Evolutionary conservation across 176 grass and related monocot species (phyloP).

Genomic region (Bonia amplexicaulis): DNA sequence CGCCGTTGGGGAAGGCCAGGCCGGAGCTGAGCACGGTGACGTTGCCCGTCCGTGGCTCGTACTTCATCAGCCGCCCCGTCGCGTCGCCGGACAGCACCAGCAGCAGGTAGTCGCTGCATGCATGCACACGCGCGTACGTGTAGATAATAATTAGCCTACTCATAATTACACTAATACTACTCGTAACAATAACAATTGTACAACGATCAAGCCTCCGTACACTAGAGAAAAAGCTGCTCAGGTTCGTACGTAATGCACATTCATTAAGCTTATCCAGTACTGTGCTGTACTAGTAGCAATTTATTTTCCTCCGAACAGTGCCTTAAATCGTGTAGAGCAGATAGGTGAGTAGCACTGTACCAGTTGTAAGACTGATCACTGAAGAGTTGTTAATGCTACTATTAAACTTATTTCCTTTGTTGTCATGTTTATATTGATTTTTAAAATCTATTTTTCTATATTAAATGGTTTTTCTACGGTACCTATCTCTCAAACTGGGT

Average conservation of each 20-base stretch:
- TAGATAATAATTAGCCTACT: neutral
- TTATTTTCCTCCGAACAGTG: neutral
- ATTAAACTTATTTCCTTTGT: too few species aligned
- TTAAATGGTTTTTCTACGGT: too few species aligned
- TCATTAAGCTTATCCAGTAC: neutral
- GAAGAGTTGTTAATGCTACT: neutral
- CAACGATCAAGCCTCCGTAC: neutral
- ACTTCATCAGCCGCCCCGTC: conserved; percentile 63
- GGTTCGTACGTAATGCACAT: neutral
- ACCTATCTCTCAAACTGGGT: too few species aligned
- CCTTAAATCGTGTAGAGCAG: neutral
- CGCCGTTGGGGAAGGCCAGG: conserved; percentile 68
- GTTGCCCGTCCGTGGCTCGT: conserved; percentile 35
- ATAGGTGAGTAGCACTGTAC: neutral
- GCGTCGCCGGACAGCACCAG: conserved; percentile 46
- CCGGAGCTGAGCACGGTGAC: conserved; percentile 47
- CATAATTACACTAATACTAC: neutral
- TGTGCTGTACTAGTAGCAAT: neutral
- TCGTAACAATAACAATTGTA: neutral
- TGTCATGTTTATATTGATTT: too few species aligned
- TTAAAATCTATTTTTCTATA: too few species aligned
- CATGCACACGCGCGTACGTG: neutral
- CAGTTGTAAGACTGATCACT: neutral
- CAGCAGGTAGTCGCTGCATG: conserved; percentile 54
- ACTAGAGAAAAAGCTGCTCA: neutral